A percentile compares a stretch with the other conserved stretches of the same genome.
These are phyloP conservation scores for Cupressus sempervirens DNA, from an alignment of 75 land plant genomes.

Conservation along the genomic window DNA sequence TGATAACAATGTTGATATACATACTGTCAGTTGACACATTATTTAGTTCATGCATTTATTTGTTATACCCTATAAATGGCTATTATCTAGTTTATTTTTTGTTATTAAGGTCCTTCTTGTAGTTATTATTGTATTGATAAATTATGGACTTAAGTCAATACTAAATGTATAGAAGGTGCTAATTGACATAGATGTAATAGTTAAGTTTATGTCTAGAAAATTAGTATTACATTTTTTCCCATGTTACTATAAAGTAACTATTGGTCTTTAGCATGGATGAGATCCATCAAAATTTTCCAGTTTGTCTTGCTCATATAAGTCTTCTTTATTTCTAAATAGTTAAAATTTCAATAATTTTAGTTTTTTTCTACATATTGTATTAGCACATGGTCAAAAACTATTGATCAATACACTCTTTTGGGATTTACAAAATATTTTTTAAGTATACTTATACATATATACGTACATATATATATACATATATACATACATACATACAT, in stretches of 20 bases:
- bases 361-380: background rate
- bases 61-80: too few relatives aligned
- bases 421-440: background rate
- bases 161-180: background rate
- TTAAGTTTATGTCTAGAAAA: background rate
- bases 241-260: background rate
- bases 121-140: too few relatives aligned
- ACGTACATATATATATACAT: background rate
- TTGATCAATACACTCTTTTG: background rate
- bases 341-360: background rate
- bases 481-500: too few relatives aligned
- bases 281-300: background rate
- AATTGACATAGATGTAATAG: background rate
- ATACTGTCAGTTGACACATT: too few relatives aligned
- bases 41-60: too few relatives aligned
- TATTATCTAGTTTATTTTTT: too few relatives aligned
- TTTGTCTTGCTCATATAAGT: background rate
- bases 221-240: background rate
- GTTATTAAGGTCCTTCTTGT: too few relatives aligned
- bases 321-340: background rate
- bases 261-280: background rate
- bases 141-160: background rate
- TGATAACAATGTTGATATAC: too few relatives aligned
- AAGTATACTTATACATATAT: too few relatives aligned
- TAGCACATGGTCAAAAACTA: background rate